Base-by-base conservation (phyloP, 768 basidiomycete genomes). In the Mycena leptocephala region DNA sequence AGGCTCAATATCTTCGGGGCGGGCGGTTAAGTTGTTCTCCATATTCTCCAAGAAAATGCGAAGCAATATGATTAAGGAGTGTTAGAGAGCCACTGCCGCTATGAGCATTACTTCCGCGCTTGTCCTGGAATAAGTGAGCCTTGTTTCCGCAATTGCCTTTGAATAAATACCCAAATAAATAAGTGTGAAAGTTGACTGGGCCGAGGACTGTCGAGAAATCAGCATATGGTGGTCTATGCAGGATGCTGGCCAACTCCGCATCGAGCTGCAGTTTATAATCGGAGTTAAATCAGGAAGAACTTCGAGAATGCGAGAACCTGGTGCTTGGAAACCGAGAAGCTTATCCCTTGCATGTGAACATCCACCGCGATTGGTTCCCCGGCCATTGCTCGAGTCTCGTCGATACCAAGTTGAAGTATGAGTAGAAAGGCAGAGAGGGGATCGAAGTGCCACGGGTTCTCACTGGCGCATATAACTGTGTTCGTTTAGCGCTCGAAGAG, bases 171-270 rank as follows among this genome's bases (percentile, higher is more conserved):
- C n/a, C n/a, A n/a, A n/a, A n/a, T 20, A 93, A 84, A 59, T 84
- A 82, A 7, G 93, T 87, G 48, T 91, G 85, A 76, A 93, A 94
- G 76, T 93, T 93, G 24, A 91, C 77, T 0, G 80, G 87, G 5
- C 61, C 74, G 16, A 41, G 35, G 1, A 81, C 73, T 0, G 74
- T 64, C 5, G 83, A 80, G 53, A 81, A 78, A 1, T 55, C 63
- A 5, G 82, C 76, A 81, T 89, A 92, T 5, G 78, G 79, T 6
- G 86, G 83, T 3, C 79, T 69, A 76, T 94, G 93, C 2, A 94
- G 85, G 66, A 90, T 79, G 0, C 37, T 76, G 5, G 89, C 89
- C 11, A 94, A 78, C 10, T 82, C 80, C 0, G 75, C 76, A n/a
- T 61, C 70, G 13, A 78, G 61, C 77, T 78, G 13, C 11, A 28